A percentile compares a stretch with the other conserved stretches of the same genome.
Evolutionary conservation across 164 flowering plant species (phyloP).

Genomic region (Stephania japonica): DNA sequence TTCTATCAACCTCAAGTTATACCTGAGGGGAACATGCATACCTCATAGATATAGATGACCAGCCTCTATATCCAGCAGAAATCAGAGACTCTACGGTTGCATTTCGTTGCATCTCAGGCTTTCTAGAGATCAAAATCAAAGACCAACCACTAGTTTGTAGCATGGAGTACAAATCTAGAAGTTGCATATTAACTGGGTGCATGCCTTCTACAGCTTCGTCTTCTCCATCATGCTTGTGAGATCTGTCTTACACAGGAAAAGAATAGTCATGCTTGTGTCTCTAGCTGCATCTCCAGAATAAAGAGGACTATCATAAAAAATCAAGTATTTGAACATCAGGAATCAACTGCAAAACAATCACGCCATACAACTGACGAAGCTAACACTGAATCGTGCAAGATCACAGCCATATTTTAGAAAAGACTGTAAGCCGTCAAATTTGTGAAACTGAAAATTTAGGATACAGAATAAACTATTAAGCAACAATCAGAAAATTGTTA

Average conservation of each 20-base stretch:
- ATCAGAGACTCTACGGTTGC: slow-evolving; percentile 30
- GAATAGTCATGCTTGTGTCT: background rate
- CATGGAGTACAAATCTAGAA: slow-evolving; percentile 27
- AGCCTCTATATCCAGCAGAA: slow-evolving; percentile 43
- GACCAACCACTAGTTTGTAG: slow-evolving; percentile 49
- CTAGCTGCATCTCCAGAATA: background rate
- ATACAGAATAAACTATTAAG: background rate
- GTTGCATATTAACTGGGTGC: slow-evolving; percentile 15
- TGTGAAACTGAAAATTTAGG: background rate
- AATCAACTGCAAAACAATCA: background rate
- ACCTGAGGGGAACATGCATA: slow-evolving; percentile 10
- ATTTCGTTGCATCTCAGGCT: slow-evolving; percentile 33
- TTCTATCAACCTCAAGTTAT: background rate
- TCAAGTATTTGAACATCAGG: background rate
- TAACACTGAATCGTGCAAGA: background rate
- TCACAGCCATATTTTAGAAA: background rate
- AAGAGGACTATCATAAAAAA: background rate
- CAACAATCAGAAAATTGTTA: background rate
- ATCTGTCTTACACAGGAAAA: slow-evolving; percentile 17
- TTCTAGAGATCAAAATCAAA: slow-evolving; percentile 46
- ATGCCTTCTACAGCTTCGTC: slow-evolving; percentile 24
- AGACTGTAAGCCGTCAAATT: background rate
- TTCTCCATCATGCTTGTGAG: slow-evolving; percentile 11
- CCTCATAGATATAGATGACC: slow-evolving; percentile 69
- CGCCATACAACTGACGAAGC: background rate